Conservation (phyloP, 306 rosid species). For the Clitoria ternatea region DNA sequence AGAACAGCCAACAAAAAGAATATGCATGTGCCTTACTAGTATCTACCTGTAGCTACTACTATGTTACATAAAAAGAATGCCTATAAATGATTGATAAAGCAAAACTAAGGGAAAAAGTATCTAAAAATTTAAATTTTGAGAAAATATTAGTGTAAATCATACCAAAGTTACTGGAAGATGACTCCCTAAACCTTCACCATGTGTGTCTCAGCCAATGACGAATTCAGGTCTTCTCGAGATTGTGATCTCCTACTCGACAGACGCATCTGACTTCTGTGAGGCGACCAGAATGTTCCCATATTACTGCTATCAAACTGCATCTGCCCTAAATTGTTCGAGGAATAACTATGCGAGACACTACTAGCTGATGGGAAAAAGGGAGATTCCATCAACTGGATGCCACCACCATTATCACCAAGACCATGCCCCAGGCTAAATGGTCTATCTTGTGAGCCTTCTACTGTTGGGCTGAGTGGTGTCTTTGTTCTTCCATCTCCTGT, state of each 20-base stretch:
- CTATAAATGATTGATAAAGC: conserved; percentile 31
- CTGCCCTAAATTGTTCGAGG: conserved; percentile 79
- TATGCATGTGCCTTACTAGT: conserved; percentile 27
- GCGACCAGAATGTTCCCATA: conserved; percentile 76
- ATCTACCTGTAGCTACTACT: conserved; percentile 24
- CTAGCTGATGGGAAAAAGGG: conserved; percentile 65
- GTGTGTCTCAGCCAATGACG: conserved; percentile 71
- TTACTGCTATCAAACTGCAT: conserved; percentile 63
- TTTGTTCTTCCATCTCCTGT: conserved; percentile 81
- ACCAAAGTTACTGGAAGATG: conserved; percentile 45
- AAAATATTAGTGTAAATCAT: conserved; percentile 32
- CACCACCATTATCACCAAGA: conserved; percentile 39
- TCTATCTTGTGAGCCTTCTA: conserved; percentile 55
- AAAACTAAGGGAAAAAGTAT: conserved; percentile 19
- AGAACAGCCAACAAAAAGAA: conserved; percentile 21
- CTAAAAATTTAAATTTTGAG: conserved; percentile 16
- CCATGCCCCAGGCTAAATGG: conserved; percentile 62
- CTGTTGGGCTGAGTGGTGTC: conserved; percentile 87
- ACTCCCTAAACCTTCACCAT: conserved; percentile 57
- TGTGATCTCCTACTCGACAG: conserved; percentile 98
- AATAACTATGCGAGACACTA: conserved; percentile 77
- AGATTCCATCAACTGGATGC: conserved; percentile 73
- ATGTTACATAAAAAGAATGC: conserved; percentile 51
- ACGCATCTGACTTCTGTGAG: conserved; percentile 84
- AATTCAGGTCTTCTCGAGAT: conserved; percentile 90